A percentile compares a stretch with the other conserved stretches of the same genome.
These are phyloP conservation scores for Sporothrix humicola DNA, from an alignment of 2,329 filamentous ascomycete species.

Conservation along the genomic window DNA sequence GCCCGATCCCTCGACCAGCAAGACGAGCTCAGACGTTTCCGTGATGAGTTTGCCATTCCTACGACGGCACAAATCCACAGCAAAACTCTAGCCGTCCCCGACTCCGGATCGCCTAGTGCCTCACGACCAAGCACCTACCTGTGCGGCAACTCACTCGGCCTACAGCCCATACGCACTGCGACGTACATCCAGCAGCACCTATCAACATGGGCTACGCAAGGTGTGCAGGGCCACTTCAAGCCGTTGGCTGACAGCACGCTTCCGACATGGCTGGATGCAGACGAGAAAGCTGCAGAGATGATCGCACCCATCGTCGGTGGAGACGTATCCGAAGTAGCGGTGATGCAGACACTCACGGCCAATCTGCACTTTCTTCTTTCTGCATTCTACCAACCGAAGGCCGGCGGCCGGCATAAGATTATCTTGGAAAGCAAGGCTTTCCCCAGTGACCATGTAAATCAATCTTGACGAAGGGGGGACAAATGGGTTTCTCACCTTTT, in stretches of 20 bases:
- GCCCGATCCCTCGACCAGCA: constrained; percentile 62
- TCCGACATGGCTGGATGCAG: constrained; percentile 77
- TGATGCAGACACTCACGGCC: constrained; percentile 85
- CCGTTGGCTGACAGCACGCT: constrained; percentile 70
- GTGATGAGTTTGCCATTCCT: constrained; percentile 78
- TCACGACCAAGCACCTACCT: constrained; percentile 68
- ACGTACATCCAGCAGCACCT: constrained; percentile 74
- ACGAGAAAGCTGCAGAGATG: constrained; percentile 72
- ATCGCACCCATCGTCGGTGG: constrained; percentile 79
- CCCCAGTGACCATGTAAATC: constrained; percentile 73
- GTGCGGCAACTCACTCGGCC: constrained; percentile 86
- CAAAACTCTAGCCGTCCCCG: background rate
- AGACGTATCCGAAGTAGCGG: constrained; percentile 72
- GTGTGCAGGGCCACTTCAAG: constrained; percentile 83
- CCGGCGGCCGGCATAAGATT: constrained; percentile 70
- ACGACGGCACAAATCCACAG: constrained; percentile 56
- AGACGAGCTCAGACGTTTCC: constrained; percentile 64
- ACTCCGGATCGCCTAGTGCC: constrained; percentile 35
- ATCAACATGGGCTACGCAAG: constrained; percentile 82
- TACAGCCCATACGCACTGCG: constrained; percentile 75
- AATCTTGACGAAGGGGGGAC: too few species aligned
- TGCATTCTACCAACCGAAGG: constrained; percentile 76
- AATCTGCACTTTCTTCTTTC: constrained; percentile 84
- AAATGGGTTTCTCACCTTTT: too few species aligned
- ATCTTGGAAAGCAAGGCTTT: constrained; percentile 89